Evolutionary conservation across 371 early-diverging fungal genomes (phyloP).

Genomic region (Rhizopus microsporus): DNA sequence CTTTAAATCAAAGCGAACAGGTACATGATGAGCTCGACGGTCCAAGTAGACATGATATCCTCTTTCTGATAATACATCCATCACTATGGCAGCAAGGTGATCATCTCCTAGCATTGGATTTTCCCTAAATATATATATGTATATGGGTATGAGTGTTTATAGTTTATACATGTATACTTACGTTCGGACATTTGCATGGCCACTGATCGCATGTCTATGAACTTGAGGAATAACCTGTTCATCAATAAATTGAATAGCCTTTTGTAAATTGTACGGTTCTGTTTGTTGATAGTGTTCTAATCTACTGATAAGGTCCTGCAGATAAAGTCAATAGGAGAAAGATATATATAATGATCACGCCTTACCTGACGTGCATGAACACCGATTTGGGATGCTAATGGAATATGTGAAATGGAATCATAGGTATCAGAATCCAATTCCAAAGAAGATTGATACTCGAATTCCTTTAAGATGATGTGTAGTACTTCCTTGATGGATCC

Average conservation of each 20-base stretch:
- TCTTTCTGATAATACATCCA: constrained; percentile 69
- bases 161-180: constrained; percentile 24
- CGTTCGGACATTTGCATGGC: constrained; percentile 65
- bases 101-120: constrained; percentile 48
- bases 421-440: constrained; percentile 65
- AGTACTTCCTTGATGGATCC: constrained; percentile 67
- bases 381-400: constrained; percentile 65
- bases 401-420: constrained; percentile 68
- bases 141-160: background rate
- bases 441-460: constrained; percentile 68
- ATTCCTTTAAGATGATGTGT: constrained; percentile 64
- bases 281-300: constrained; percentile 64
- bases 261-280: constrained; percentile 50
- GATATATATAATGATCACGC: background rate
- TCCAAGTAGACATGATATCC: constrained; percentile 69
- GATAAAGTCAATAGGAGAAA: background rate
- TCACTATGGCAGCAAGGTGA: constrained; percentile 61
- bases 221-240: constrained; percentile 57
- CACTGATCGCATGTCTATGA: constrained; percentile 63
- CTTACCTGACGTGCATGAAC: constrained; percentile 60
- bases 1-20: constrained; percentile 58
- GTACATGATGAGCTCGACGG: constrained; percentile 55
- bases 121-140: constrained; percentile 31
- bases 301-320: constrained; percentile 60
- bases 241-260: constrained; percentile 61